Evolutionary conservation across 169 alveolate genomes (phyloP), one percentile per base, ranked within the genome.

Genomic region (Blepharisma undulans): DNA sequence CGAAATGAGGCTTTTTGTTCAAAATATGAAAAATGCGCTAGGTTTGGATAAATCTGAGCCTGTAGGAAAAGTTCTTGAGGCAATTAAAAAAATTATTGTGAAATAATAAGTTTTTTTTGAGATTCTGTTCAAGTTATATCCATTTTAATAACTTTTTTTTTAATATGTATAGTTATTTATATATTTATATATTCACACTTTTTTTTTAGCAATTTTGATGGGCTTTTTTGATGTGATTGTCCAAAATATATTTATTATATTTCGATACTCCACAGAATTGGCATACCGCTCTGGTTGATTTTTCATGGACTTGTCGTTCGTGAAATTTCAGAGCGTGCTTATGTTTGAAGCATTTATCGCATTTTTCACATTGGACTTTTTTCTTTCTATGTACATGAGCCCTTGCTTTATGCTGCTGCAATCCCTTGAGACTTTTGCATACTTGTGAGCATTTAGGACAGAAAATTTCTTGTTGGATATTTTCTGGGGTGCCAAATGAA

Each of bases 271-370:
- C 89, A 30, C 89, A 84, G 27, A n/a, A 22, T 36, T 32, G 76
- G 89, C 89, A 84, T 60, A 21, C 34, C 27, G 27, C 32, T 84
- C 77, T 2, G 30, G 89, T 84, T 22, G 89, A 33, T 76, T 25
- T 84, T 36, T 84, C 89, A 32, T 84, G 89, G 8, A 84, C 89
- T n/a, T 84, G 77, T 4, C 34, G 22, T 19, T 32, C 78, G 34
- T 84, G 89, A 76, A 84, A 84, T 22, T 60, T 84, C 48, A 84
- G 61, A 16, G 89, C 89, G 18, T 84, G 60, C 77, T 84, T 84
- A 8, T 84, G 74, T 32, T 30, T 84, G 77, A 84, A 84, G 8
- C 78, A 32, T 59, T 60, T 84, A 22, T 33, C 81, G 78, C 89
- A 84, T 84, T 22, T 1, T 22, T n/a, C 77, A 61, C 89, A 84